Evolutionary conservation across 495 filamentous ascomycete species (phyloP).

Genomic region (Aspergillus conjunctus): DNA sequence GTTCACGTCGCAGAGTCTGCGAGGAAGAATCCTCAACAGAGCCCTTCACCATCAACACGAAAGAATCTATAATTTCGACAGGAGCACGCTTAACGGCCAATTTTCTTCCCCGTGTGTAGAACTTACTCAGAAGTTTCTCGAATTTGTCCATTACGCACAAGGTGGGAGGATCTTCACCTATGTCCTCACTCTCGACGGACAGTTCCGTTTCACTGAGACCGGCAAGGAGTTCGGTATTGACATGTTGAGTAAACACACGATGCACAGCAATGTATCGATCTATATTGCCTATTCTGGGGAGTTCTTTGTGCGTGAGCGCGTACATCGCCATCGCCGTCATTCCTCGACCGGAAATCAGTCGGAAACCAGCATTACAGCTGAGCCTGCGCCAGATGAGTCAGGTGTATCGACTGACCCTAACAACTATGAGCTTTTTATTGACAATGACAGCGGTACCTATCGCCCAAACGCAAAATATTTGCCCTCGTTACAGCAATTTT

Average conservation of each 20-base stretch:
- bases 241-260: slow-evolving; percentile 87
- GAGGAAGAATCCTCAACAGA: slow-evolving; percentile 76
- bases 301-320: slow-evolving; percentile 81
- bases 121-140: slow-evolving; percentile 75
- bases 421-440: slow-evolving; percentile 85
- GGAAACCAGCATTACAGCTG: slow-evolving; percentile 35
- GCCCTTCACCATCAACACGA: slow-evolving; percentile 88
- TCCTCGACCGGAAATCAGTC: slow-evolving; percentile 25
- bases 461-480: slow-evolving; percentile 76
- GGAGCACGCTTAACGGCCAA: slow-evolving; percentile 66
- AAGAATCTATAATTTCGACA: slow-evolving; percentile 85
- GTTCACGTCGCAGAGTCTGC: slow-evolving; percentile 75
- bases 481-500: slow-evolving; percentile 66
- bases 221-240: slow-evolving; percentile 94
- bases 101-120: slow-evolving; percentile 60
- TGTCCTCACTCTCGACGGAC: slow-evolving; percentile 81
- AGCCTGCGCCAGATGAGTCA: slow-evolving; percentile 41
- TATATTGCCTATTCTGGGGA: slow-evolving; percentile 92
- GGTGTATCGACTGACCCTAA: slow-evolving; percentile 56
- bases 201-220: slow-evolving; percentile 89
- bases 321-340: slow-evolving; percentile 39
- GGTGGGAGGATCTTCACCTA: slow-evolving; percentile 90
- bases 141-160: slow-evolving; percentile 82
- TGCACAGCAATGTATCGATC: slow-evolving; percentile 88
- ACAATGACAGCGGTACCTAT: slow-evolving; percentile 95